Percentiles rank a stretch among this genome's conserved stretches.
These are phyloP conservation scores for Penicillium sp. DNA, from an alignment of 2,329 filamentous ascomycete species.

Conservation along the genomic window DNA sequence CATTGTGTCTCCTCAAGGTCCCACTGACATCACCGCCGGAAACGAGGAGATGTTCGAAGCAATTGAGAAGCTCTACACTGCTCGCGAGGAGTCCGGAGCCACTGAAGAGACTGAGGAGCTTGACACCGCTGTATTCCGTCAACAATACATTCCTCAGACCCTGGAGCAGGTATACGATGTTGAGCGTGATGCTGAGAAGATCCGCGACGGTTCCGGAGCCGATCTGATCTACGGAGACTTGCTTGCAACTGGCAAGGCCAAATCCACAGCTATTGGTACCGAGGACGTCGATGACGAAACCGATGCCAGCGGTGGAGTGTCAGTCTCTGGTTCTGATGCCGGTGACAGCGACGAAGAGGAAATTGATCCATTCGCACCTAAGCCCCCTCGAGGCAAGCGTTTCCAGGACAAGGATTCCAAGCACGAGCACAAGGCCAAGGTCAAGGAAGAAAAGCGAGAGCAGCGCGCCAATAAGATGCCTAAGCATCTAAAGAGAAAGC, in stretches of 20 bases:
- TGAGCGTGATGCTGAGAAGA: constrained; percentile 79
- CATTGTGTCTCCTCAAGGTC: constrained; percentile 63
- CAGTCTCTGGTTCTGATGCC: constrained; percentile 42
- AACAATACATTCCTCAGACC: constrained; percentile 95
- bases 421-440: constrained; percentile 79
- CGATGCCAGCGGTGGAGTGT: constrained; percentile 36
- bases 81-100: constrained; percentile 50
- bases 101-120: constrained; percentile 57
- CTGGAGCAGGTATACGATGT: constrained; percentile 95
- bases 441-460: constrained; percentile 94
- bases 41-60: constrained; percentile 58
- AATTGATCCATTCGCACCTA: constrained; percentile 59
- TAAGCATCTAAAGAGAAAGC: constrained; percentile 83
- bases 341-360: constrained; percentile 47
- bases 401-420: constrained; percentile 92
- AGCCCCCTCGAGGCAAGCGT: constrained; percentile 71
- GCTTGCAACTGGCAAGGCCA: constrained; percentile 62
- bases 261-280: constrained; percentile 31
- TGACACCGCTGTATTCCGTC: constrained; percentile 88
- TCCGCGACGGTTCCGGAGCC: constrained; percentile 69
- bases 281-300: constrained; percentile 34
- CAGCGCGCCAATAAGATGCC: constrained; percentile 94
- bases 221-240: constrained; percentile 84
- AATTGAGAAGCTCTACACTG: constrained; percentile 66
- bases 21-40: constrained; percentile 27